Base-by-base conservation (phyloP, 2,329 filamentous ascomycete genomes). In the Scytalidium sp. region DNA sequence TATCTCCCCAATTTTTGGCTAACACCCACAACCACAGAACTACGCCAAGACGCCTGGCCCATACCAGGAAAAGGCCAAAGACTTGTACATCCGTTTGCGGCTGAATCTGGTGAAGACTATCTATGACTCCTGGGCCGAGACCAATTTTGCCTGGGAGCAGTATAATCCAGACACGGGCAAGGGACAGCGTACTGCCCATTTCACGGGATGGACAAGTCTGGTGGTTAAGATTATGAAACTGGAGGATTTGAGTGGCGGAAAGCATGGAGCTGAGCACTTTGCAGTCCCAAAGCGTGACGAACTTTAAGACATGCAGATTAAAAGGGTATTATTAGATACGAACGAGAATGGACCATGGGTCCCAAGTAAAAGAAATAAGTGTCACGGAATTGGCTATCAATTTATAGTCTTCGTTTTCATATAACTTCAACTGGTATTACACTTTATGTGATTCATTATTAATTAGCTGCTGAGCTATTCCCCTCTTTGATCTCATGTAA, bases 201-300 rank as follows among this genome's bases (percentile, higher is more conserved):
- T 99, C 67, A 97, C 94, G 0, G 94, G 94, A 45, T 99, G 94
- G 94, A 99, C 94, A n/a, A 96, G 90, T 67, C 75, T 97, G 70
- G 89, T 97, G 43, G 92, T 97, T 42, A 97, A 96, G 76, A 90
- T 99, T 58, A 96, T 97, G 91, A 83, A 84, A 43, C 93, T 99
- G 90, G 88, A 90, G 6, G 87, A 95, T 59, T 48, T 65, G 41
- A 63, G 56, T 46, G 60, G 52, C 29, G 61, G 62, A 3, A 52
- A 53, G 23, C 41, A 36, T 36, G 4, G 4, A n/a, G 15, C 15
- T 5, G 32, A 36, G 32, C 32, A 36, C 13, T n/a, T n/a, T 36
- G 32, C 8, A 5, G 13, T 15, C 17, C 32, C 32, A 15, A 36
- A 36, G 32, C 32, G 32, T 36, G 32, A 36, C 17, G 32, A 36